phyloP scores from a whole-genome alignment of 148 eudicot species.

The Spergularia marina region DNA sequence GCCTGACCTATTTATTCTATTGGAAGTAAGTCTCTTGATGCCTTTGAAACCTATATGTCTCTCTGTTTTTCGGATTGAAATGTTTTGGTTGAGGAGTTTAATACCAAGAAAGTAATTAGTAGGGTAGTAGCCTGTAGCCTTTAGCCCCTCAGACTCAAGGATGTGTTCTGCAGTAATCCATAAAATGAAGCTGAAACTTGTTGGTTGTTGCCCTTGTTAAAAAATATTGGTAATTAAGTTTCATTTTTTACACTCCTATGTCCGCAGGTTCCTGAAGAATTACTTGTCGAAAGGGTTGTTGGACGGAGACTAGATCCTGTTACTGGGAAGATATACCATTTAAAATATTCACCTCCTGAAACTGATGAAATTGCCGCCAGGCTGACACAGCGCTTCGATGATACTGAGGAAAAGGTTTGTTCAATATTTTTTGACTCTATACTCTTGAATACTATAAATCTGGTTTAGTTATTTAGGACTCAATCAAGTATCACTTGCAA shows the following conservation, averaged over 20 bases:
- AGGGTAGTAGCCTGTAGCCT: neutral
- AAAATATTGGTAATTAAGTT: neutral
- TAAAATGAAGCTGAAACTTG: neutral
- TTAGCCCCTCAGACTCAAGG: neutral
- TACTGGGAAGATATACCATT: conserved; percentile 90
- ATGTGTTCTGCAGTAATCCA: neutral
- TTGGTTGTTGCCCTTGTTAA: neutral
- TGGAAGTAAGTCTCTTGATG: conserved; percentile 64
- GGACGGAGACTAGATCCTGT: conserved; percentile 97
- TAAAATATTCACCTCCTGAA: conserved; percentile 95
- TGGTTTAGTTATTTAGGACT: neutral
- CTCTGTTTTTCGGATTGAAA: neutral
- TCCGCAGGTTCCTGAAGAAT: conserved; percentile 73
- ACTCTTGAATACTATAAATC: neutral
- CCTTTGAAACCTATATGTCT: neutral
- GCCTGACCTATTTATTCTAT: conserved; percentile 87
- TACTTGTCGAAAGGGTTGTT: conserved; percentile 96
- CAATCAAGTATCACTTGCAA: neutral
- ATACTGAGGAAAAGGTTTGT: conserved; percentile 84
- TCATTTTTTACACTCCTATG: conserved; percentile 8
- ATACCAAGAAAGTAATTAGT: neutral
- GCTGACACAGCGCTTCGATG: conserved; percentile 96
- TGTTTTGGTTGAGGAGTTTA: neutral
- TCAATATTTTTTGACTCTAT: neutral
- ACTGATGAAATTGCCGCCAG: conserved; percentile 90